Percentiles rank a stretch among this genome's conserved stretches.
Evolutionary conservation across 2,329 filamentous ascomycete species (phyloP).

Genomic region (Sporothrix phasma): DNA sequence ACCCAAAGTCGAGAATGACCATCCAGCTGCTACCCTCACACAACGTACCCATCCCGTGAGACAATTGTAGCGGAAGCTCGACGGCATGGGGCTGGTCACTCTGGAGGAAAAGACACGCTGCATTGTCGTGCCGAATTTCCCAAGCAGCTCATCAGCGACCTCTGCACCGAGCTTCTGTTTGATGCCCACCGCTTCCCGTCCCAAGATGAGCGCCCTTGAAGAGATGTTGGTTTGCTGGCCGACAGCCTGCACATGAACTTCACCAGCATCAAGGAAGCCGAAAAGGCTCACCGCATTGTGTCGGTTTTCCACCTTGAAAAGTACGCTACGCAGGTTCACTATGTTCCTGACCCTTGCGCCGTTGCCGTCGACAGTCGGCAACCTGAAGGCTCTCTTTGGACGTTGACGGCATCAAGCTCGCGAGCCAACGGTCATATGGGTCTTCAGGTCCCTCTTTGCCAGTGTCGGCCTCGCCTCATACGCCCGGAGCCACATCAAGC

Average conservation of each 20-base stretch:
- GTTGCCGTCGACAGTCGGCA: accelerated
- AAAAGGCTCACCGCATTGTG: slow-evolving; percentile 7
- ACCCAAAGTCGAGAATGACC: neutral
- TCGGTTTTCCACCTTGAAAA: slow-evolving; percentile 15
- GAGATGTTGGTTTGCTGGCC: slow-evolving; percentile 18
- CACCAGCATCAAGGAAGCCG: slow-evolving; percentile 15
- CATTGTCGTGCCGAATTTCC: slow-evolving; percentile 15
- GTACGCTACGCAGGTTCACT: slow-evolving; percentile 8
- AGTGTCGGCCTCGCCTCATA: slow-evolving; percentile 15
- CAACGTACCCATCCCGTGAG: slow-evolving; percentile 16
- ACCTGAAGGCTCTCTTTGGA: neutral
- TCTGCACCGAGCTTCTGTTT: slow-evolving; percentile 15
- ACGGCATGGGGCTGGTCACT: neutral
- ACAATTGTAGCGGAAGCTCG: neutral
- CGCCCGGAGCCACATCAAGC: slow-evolving; percentile 5
- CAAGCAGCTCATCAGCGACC: slow-evolving; percentile 8
- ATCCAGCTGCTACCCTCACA: slow-evolving; percentile 5
- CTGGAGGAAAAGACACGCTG: slow-evolving; percentile 13
- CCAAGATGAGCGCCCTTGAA: slow-evolving; percentile 9
- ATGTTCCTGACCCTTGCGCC: slow-evolving; percentile 14
- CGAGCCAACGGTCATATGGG: slow-evolving; percentile 14
- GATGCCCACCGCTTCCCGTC: neutral
- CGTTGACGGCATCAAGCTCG: neutral
- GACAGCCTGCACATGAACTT: slow-evolving; percentile 15
- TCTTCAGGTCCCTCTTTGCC: slow-evolving; percentile 15